Conservation (phyloP, 345 rosid genomes). For the Camelina hispida region DNA sequence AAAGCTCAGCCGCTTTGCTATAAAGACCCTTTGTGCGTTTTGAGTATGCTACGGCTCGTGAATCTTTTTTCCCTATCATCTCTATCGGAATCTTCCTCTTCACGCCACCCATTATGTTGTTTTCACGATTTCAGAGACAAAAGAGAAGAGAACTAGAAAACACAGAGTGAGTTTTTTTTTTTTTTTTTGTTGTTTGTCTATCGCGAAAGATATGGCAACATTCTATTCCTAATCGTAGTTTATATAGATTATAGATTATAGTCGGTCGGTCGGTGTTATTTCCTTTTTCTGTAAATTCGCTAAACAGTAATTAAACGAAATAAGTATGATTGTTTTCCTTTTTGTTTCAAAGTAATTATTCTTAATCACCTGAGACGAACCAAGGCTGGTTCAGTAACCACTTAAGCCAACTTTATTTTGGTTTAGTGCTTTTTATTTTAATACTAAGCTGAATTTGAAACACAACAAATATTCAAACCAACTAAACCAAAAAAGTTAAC, state of each 20-base stretch:
- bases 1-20: conserved; percentile 35
- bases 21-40: conserved; percentile 38
- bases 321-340: neutral
- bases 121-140: no score
- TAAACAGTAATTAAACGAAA: no score
- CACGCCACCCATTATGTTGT: conserved; percentile 20
- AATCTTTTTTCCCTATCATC: conserved; percentile 1
- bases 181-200: no score
- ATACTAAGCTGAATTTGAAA: neutral
- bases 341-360: neutral
- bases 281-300: no score
- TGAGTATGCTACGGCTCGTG: conserved; percentile 13
- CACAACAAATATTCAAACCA: neutral
- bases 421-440: neutral
- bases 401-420: neutral
- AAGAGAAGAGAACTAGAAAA: no score
- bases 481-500: neutral
- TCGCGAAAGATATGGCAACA: no score
- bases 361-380: neutral
- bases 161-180: no score
- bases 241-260: no score
- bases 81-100: conserved; percentile 15
- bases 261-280: no score
- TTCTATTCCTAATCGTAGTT: no score
- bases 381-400: neutral